Evolutionary conservation across 345 rosid species (phyloP).

Genomic region (Linum lewisii): DNA sequence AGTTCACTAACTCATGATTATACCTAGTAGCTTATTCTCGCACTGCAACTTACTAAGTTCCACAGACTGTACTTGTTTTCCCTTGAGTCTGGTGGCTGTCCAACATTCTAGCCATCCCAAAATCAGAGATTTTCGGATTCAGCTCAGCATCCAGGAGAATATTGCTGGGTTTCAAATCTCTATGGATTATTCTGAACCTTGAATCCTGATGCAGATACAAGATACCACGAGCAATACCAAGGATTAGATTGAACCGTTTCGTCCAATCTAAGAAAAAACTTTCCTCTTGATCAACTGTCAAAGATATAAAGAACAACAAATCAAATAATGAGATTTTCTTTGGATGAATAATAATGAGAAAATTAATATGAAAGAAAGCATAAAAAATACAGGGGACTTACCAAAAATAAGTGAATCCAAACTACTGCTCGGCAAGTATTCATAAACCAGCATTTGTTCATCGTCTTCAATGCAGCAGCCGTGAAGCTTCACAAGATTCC

Average conservation of each 20-base stretch:
- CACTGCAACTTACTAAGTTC: background rate
- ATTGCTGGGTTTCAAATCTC: no score
- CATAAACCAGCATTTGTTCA: no score
- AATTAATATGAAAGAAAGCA: no score
- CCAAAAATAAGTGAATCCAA: background rate
- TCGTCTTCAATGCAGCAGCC: no score
- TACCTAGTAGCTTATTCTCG: background rate
- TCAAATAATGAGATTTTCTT: no score
- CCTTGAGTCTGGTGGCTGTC: background rate
- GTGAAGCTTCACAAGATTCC: background rate
- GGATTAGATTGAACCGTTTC: background rate
- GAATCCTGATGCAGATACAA: background rate
- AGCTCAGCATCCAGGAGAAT: background rate
- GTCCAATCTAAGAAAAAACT: background rate
- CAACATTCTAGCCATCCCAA: conserved; percentile 1
- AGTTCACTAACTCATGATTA: background rate
- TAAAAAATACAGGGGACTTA: background rate
- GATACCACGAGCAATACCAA: background rate
- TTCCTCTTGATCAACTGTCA: background rate
- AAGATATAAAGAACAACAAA: no score
- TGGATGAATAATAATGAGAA: no score
- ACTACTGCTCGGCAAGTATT: background rate
- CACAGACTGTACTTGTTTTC: background rate
- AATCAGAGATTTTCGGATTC: conserved; percentile 1
- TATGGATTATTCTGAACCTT: no score